Base-by-base conservation (phyloP, 1,284 basidiomycete genomes). In the Cutaneotrichosporon cutaneum region DNA sequence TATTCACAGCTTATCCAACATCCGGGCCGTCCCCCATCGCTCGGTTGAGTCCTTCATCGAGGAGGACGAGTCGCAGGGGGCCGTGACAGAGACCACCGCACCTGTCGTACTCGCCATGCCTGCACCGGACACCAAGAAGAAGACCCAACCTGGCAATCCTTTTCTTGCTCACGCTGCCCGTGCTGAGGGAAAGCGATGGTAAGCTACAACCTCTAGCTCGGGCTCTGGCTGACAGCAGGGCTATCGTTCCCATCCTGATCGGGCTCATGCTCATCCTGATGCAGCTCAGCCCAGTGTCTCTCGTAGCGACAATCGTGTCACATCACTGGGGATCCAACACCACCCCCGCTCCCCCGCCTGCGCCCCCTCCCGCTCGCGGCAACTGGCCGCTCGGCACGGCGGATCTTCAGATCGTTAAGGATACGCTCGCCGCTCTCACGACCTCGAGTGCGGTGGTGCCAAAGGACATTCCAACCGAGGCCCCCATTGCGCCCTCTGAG, bases 141-240 rank as follows among this genome's bases (percentile, higher is more conserved):
- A 24, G 13, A 18, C 54, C 1, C 18, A 16, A 21, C 42, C 26
- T 2, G 26, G 39, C 11, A 30, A 30, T 16, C 36, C 16, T 24
- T 62, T 62, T 59, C 61, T n/a, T 33, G 53, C 47, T 55, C 9
- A 42, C 47, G 5, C 61, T 62, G 14, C 56, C 61, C 2, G 11
- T 47, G 47, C 53, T 53, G 26, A 30, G 36, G 47, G 57, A 58
- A 56, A 55, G 39, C 35, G 48, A 47, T 42, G 54, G 61, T 63
- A 21, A 48, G 60, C 48, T 16, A 6, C 7, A 2, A n/a, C n/a
- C n/a, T n/a, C 16, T 4, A 8, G 13, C 0, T 1, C 2, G 13
- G 4, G 4, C 10, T n/a, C 10, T 24, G 4, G 27, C 60, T 62
- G 52, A 62, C 53, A 14, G 32, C 53, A 62, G 61, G 56, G 45